Evolutionary conservation across 2,329 filamentous ascomycete genomes (phyloP).

Genomic region (Colletotrichum zoysiae): DNA sequence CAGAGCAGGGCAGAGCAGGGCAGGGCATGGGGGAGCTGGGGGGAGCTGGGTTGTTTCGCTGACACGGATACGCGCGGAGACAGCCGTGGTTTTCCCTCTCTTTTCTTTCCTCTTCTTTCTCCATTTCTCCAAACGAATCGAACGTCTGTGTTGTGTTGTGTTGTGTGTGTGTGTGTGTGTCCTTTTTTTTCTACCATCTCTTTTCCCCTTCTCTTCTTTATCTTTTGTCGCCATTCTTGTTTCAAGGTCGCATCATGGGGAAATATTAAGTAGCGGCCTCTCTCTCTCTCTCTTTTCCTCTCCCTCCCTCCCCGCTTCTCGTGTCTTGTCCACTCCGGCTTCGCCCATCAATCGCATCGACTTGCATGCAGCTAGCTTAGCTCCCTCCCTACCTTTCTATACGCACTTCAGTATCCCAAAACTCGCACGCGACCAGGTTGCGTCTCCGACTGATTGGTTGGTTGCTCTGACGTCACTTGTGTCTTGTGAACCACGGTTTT

Average conservation of each 20-base stretch:
- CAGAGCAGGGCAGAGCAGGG: not conserved
- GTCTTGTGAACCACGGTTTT: not conserved
- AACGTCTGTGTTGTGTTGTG: not conserved
- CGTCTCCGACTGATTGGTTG: not conserved
- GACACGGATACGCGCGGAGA: constrained; percentile 13
- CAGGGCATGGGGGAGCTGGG: not conserved
- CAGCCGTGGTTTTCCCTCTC: not conserved
- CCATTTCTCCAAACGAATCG: not conserved
- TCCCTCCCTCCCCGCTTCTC: not conserved
- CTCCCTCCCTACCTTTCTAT: not conserved
- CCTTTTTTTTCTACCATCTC: not conserved
- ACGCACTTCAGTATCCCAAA: not conserved
- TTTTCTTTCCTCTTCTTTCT: not conserved
- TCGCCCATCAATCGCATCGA: not conserved
- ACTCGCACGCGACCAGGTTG: not conserved
- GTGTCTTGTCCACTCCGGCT: not conserved
- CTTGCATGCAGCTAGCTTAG: too few species aligned
- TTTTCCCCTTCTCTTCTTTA: not conserved
- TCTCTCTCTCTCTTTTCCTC: too few species aligned
- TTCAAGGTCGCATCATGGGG: not conserved
- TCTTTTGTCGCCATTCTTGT: not conserved
- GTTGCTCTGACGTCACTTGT: constrained; percentile 11
- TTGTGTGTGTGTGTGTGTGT: too few species aligned
- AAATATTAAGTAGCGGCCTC: not conserved
- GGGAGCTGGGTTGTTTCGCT: not conserved